A percentile compares a stretch with the other conserved stretches of the same genome.
Conservation (phyloP, 2,329 filamentous ascomycete genomes). For the Claviceps purpurea region DNA sequence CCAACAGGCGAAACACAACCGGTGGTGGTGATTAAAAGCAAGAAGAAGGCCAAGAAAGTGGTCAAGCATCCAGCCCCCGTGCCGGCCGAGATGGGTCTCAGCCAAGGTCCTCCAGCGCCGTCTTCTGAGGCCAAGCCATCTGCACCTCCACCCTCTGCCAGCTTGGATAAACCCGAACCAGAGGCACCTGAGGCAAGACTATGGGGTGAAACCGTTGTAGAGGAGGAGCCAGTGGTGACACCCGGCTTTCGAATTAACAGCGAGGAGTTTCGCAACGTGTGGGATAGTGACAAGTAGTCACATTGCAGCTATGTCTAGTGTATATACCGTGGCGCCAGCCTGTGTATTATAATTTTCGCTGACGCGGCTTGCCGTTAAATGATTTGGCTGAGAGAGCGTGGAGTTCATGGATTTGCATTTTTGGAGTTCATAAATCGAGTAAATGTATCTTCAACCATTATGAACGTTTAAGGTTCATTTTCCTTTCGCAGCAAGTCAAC, state of each 20-base stretch:
- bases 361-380: not conserved
- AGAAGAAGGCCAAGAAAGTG: constrained; percentile 23
- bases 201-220: constrained; percentile 6
- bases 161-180: constrained; percentile 1
- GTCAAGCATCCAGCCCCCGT: constrained; percentile 22
- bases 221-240: constrained; percentile 5
- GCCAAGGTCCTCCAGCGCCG: constrained; percentile 10
- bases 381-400: constrained; percentile 13
- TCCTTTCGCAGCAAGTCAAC: not conserved
- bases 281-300: constrained; percentile 12
- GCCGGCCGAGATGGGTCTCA: constrained; percentile 14
- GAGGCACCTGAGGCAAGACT: constrained; percentile 9
- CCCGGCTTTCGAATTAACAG: constrained; percentile 20
- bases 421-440: not conserved
- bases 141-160: not conserved
- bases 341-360: not conserved
- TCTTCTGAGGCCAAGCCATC: not conserved
- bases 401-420: constrained; percentile 10
- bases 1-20: constrained; percentile 11
- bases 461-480: not conserved
- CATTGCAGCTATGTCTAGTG: not conserved
- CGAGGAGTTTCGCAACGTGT: constrained; percentile 35
- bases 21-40: constrained; percentile 24
- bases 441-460: not conserved
- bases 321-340: not conserved